These are phyloP conservation scores for Chrysoporthe deuterocubensis DNA, from an alignment of 2,329 filamentous ascomycete species.

Conservation along the genomic window DNA sequence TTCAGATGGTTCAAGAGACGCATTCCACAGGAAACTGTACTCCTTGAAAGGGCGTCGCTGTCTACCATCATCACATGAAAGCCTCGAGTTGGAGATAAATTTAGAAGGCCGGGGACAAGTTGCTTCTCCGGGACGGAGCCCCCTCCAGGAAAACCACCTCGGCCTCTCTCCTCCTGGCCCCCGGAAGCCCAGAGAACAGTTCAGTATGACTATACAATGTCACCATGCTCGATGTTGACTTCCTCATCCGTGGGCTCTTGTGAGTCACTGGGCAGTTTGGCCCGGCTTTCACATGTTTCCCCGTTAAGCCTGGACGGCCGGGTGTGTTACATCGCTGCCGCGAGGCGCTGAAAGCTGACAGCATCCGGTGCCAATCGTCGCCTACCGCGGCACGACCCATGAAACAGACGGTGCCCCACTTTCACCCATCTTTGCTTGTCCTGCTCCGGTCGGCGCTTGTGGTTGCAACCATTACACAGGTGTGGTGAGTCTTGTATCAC, in stretches of 20 bases:
- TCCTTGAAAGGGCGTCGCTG: not conserved
- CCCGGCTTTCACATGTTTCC: constrained; percentile 11
- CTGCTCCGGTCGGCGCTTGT: not conserved
- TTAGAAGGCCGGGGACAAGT: no score
- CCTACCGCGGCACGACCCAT: constrained; percentile 10
- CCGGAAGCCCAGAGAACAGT: not conserved
- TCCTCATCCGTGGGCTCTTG: not conserved
- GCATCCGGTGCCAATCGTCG: not conserved
- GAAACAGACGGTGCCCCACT: not conserved
- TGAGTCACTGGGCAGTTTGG: constrained; percentile 1
- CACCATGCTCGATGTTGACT: not conserved
- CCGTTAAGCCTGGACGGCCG: not conserved
- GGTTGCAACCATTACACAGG: not conserved
- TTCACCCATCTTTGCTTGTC: not conserved
- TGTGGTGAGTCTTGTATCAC: not conserved
- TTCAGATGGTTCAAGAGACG: not conserved
- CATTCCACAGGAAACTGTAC: not conserved
- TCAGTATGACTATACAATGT: not conserved
- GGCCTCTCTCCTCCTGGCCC: not conserved
- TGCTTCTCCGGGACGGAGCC: no score
- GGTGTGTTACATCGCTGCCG: constrained; percentile 15
- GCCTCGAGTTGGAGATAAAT: no score
- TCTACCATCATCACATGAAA: not conserved
- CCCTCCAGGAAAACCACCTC: not conserved
- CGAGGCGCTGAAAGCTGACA: constrained; percentile 3